These are phyloP conservation scores for Simplicillium sp. DNA, from an alignment of 2,329 filamentous ascomycete species.

Conservation along the genomic window DNA sequence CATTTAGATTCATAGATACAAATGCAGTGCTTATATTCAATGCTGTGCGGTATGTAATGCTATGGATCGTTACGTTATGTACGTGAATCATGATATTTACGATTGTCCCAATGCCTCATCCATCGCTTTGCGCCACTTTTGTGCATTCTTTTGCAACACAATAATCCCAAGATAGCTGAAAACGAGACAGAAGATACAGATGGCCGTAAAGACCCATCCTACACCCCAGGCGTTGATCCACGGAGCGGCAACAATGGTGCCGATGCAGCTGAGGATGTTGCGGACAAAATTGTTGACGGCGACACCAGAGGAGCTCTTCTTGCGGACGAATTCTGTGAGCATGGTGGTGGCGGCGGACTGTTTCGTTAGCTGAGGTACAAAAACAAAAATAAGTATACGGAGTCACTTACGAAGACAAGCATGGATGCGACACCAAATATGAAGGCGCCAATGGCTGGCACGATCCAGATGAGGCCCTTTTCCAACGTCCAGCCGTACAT, in stretches of 20 bases:
- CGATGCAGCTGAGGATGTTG: conserved; percentile 69
- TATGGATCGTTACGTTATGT: neutral
- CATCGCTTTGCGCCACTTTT: conserved; percentile 5
- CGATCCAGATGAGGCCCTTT: conserved; percentile 55
- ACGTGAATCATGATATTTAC: neutral
- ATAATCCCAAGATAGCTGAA: conserved; percentile 3
- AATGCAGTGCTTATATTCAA: neutral
- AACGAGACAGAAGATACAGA: conserved; percentile 3
- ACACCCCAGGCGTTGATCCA: conserved; percentile 62
- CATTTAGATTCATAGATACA: neutral
- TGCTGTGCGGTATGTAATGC: neutral
- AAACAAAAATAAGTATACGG: neutral
- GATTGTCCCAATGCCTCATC: neutral
- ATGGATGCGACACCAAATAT: conserved; percentile 70
- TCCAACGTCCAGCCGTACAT: conserved; percentile 70
- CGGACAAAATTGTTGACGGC: conserved; percentile 71
- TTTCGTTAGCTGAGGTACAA: conserved; percentile 5
- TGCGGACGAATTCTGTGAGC: conserved; percentile 76
- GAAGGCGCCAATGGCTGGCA: conserved; percentile 56
- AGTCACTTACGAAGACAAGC: conserved; percentile 60
- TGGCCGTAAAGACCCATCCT: conserved; percentile 64
- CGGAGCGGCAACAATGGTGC: conserved; percentile 59
- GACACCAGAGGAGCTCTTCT: conserved; percentile 60
- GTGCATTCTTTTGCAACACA: conserved; percentile 2
- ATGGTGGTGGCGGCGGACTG: conserved; percentile 62